phyloP scores from a whole-genome alignment of 2,329 filamentous ascomycete species.

The Zelopaecilomyces penicillatus region DNA sequence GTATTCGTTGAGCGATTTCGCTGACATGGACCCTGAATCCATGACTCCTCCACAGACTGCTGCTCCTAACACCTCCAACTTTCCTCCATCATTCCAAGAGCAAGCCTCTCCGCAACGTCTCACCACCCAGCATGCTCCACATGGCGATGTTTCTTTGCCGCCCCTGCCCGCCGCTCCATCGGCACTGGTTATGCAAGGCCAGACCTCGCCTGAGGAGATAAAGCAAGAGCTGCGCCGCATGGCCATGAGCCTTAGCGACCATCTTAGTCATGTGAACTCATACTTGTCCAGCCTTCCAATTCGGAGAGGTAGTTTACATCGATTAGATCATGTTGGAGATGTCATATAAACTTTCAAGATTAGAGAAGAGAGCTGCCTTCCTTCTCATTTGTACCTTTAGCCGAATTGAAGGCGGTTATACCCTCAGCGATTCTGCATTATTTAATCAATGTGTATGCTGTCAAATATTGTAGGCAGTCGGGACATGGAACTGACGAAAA shows the following conservation, averaged over 20 bases:
- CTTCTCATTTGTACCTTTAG: neutral
- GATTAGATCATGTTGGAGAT: neutral
- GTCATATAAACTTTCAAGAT: neutral
- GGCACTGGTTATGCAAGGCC: constrained; percentile 45
- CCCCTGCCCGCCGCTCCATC: constrained; percentile 38
- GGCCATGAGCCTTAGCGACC: constrained; percentile 41
- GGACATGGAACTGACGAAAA: no score
- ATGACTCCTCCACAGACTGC: constrained; percentile 24
- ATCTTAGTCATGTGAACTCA: constrained; percentile 36
- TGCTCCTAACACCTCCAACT: constrained; percentile 13
- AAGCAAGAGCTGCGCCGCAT: constrained; percentile 43
- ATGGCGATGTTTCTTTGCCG: constrained; percentile 20
- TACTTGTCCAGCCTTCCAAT: constrained; percentile 34
- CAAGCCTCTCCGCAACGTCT: constrained; percentile 11
- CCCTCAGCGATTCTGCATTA: no score
- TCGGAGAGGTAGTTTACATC: constrained; percentile 19
- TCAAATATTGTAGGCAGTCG: no score
- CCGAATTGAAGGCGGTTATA: no score
- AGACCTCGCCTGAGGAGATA: constrained; percentile 42
- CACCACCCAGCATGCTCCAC: constrained; percentile 11
- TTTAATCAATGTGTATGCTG: no score
- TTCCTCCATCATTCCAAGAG: constrained; percentile 11
- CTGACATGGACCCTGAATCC: constrained; percentile 31
- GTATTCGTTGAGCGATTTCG: constrained; percentile 33
- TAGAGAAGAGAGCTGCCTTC: neutral